These are phyloP conservation scores for Heimioporus retisporus DNA, from an alignment of 1,284 basidiomycete genomes.

Conservation along the genomic window DNA sequence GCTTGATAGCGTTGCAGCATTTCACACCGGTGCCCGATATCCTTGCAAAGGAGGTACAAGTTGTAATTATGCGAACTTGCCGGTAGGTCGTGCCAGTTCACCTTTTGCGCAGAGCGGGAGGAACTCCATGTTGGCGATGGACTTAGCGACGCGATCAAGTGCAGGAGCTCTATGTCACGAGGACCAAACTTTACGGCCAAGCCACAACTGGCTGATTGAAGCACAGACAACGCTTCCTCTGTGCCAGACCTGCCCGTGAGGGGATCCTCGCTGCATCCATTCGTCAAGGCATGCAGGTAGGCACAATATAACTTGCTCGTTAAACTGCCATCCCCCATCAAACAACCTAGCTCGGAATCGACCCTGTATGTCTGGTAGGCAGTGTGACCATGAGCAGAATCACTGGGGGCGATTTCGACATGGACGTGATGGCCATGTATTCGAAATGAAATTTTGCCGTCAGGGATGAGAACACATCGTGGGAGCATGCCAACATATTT, in stretches of 20 bases:
- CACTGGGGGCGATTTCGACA: slow-evolving; percentile 30
- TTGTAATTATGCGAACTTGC: slow-evolving; percentile 45
- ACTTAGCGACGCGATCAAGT: slow-evolving; percentile 46
- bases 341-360: slow-evolving; percentile 49
- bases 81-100: slow-evolving; percentile 31
- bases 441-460: slow-evolving; percentile 43
- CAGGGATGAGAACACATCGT: slow-evolving; percentile 52
- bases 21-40: slow-evolving; percentile 44
- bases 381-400: slow-evolving; percentile 10
- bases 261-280: slow-evolving; percentile 53
- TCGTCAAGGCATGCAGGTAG: slow-evolving; percentile 58
- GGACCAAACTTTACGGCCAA: slow-evolving; percentile 51
- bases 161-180: slow-evolving; percentile 44
- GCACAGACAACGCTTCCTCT: slow-evolving; percentile 54
- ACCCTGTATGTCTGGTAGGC: slow-evolving; percentile 51
- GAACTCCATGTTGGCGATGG: slow-evolving; percentile 54
- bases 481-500: slow-evolving; percentile 10
- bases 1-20: slow-evolving; percentile 18
- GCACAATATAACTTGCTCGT: slow-evolving; percentile 50
- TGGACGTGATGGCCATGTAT: slow-evolving; percentile 33
- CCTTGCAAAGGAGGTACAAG: slow-evolving; percentile 35
- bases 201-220: slow-evolving; percentile 48
- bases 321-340: slow-evolving; percentile 46
- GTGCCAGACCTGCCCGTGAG: slow-evolving; percentile 57
- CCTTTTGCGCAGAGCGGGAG: slow-evolving; percentile 50